A percentile compares a stretch with the other conserved stretches of the same genome.
These are phyloP conservation scores for Conringia planisiliqua DNA, from an alignment of 345 rosid genomes.

Conservation along the genomic window DNA sequence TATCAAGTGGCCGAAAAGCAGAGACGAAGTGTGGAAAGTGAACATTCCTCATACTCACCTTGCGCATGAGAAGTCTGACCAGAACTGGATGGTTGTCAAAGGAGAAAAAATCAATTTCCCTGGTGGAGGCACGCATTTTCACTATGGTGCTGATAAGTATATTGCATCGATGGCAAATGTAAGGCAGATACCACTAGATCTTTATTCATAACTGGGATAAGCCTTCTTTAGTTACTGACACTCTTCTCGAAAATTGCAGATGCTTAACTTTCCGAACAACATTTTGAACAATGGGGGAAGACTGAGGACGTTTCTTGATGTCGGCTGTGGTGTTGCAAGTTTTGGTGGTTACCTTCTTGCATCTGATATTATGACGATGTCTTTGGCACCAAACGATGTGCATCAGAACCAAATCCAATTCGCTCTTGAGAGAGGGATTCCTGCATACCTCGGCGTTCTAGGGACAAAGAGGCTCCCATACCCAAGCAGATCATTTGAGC, in stretches of 20 bases:
- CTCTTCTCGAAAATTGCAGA: constrained; percentile 40
- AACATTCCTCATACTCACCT: constrained; percentile 99
- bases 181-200: constrained; percentile 24
- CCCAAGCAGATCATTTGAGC: constrained; percentile 98
- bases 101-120: constrained; percentile 93
- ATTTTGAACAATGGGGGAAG: constrained; percentile 72
- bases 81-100: constrained; percentile 99
- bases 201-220: not conserved
- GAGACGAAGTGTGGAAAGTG: constrained; percentile 99
- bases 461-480: constrained; percentile 97
- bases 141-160: constrained; percentile 97
- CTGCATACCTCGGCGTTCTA: constrained; percentile 92
- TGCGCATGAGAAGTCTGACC: constrained; percentile 97
- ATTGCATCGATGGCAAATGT: constrained; percentile 94
- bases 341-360: constrained; percentile 94
- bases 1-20: constrained; percentile 95
- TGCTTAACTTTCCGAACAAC: constrained; percentile 79
- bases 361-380: constrained; percentile 84
- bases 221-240: not conserved
- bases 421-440: constrained; percentile 98
- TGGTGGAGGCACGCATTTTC: constrained; percentile 99
- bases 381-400: constrained; percentile 98
- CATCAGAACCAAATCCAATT: constrained; percentile 99
- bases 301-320: constrained; percentile 90
- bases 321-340: constrained; percentile 98